Evolutionary conservation across 2,329 filamentous ascomycete species (phyloP), one percentile per base, ranked within the genome.

Genomic region (Chaetomium globosum): DNA sequence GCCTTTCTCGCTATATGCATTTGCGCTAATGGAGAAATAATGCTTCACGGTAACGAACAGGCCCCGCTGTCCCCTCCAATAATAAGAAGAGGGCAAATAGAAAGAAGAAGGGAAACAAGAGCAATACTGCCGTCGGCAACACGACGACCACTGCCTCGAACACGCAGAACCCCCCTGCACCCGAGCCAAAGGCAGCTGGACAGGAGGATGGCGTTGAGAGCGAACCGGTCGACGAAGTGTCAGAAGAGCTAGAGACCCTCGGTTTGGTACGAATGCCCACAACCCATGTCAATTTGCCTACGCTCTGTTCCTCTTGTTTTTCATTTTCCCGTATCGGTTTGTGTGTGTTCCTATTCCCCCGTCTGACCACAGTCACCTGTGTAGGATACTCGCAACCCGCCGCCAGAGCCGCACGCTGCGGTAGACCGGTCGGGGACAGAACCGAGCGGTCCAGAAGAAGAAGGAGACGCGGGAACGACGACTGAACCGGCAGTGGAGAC

Each of bases 1-100:
- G 54, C 60, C 60, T 61, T 46, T 57, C 52, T 60, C 62, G 64
- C 55, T 67, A 64, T 28, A 55, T 69, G 63, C 66, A 68, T 67
- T 66, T 67, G 66, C 69, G 68, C 69, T 71, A 71, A 71, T 67
- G 56, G 61, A n/a, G 57, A 63, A 67, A 67, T 65, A 63, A 66
- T 65, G 64, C 63, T 49, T 68, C 56, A 59, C 48, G 59, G 56
- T 58, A 63, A 66, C 61, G 57, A 65, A 46, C 65, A 68, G 69
- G 61, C 63, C 59, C 67, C 61, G 52, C 67, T 26, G 56, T 55
- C 49, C 31, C 30, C 39, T 36, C 63, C 26, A 64, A 31, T 58
- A 84, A 82, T 76, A 86, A 85, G 78, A 86, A 84, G 78, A 83
- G 81, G 74, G 83, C 81, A 72, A 86, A 83, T 71, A 87, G 85